These are phyloP conservation scores for Panicum virgatum DNA, from an alignment of 202 grass and related monocot species.

Conservation along the genomic window DNA sequence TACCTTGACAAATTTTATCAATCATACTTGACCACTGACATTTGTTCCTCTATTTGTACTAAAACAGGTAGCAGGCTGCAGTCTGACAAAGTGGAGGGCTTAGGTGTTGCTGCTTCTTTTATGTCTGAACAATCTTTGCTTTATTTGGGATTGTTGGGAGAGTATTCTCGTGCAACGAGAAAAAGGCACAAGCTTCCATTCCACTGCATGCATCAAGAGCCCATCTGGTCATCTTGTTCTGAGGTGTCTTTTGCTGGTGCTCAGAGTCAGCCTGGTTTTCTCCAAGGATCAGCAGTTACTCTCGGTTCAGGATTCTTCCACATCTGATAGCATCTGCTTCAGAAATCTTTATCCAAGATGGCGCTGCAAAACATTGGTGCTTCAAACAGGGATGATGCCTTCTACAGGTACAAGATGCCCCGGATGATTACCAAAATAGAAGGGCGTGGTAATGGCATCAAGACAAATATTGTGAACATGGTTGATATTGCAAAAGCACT, in stretches of 20 bases:
- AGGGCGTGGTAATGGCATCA: constrained; percentile 82
- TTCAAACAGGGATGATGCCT: constrained; percentile 84
- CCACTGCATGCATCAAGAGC: constrained; percentile 52
- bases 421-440: constrained; percentile 86
- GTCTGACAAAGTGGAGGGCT: constrained; percentile 53
- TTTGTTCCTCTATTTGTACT: neutral
- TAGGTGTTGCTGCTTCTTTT: constrained; percentile 47
- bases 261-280: constrained; percentile 3
- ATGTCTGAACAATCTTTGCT: constrained; percentile 65
- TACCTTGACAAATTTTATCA: neutral
- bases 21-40: neutral
- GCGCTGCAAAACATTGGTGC: constrained; percentile 85
- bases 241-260: neutral
- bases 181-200: constrained; percentile 52
- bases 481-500: constrained; percentile 83
- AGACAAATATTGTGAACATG: constrained; percentile 91
- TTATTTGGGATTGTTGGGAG: constrained; percentile 65
- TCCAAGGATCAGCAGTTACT: constrained; percentile 13
- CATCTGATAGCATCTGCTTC: constrained; percentile 18
- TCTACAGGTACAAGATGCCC: constrained; percentile 96
- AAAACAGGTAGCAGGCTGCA: constrained; percentile 32
- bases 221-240: constrained; percentile 25
- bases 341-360: constrained; percentile 52
- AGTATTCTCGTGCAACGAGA: constrained; percentile 54
- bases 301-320: neutral